phyloP scores from a whole-genome alignment of 106 monocot genomes.

The Dioscorea dumetorum region DNA sequence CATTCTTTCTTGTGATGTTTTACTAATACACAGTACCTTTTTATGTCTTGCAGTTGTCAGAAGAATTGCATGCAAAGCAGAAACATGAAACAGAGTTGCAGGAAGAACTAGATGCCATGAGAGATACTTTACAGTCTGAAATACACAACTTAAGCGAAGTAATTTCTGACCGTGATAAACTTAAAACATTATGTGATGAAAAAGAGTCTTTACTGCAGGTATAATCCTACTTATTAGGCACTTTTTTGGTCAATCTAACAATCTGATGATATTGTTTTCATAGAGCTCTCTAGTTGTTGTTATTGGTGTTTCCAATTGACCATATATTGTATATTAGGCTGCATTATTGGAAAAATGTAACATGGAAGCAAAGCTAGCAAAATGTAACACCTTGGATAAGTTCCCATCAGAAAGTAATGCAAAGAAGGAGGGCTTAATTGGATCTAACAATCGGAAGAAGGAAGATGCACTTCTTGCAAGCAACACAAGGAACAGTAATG shows the following conservation, averaged over 20 bases:
- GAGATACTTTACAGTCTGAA: constrained; percentile 61
- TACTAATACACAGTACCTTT: too few relatives aligned
- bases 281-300: too few relatives aligned
- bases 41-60: constrained; percentile 42
- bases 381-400: constrained; percentile 21
- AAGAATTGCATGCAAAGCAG: constrained; percentile 64
- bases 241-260: background rate
- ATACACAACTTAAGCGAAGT: constrained; percentile 47
- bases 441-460: constrained; percentile 16
- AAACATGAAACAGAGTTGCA: constrained; percentile 69
- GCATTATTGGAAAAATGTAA: constrained; percentile 49
- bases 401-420: constrained; percentile 13
- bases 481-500: constrained; percentile 8
- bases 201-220: constrained; percentile 87
- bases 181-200: constrained; percentile 61
- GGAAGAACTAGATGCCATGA: constrained; percentile 68
- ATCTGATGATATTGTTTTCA: too few relatives aligned
- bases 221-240: background rate
- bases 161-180: constrained; percentile 40
- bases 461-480: constrained; percentile 6
- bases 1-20: too few relatives aligned
- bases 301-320: too few relatives aligned
- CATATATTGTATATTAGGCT: constrained; percentile 19
- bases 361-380: constrained; percentile 37
- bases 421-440: constrained; percentile 8